A percentile compares a stretch with the other conserved stretches of the same genome.
phyloP scores from a whole-genome alignment of 768 basidiomycete species.

The Leccinellum rugosiceps region DNA sequence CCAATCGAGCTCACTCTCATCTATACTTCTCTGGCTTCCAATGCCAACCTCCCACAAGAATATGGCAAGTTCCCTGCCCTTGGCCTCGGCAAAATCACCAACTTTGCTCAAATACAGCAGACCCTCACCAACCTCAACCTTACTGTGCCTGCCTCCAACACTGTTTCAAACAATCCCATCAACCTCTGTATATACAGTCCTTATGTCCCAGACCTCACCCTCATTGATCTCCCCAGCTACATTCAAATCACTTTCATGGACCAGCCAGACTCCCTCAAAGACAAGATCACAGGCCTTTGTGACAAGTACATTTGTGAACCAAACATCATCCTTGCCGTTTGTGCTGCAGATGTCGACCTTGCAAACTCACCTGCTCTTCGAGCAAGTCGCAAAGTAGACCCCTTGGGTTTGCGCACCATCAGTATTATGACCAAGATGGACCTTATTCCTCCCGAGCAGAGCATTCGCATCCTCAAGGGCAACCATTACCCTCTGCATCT shows the following conservation, averaged over 20 bases:
- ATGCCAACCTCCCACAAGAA: constrained; percentile 59
- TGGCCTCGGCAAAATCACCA: constrained; percentile 83
- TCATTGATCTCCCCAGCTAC: constrained; percentile 97
- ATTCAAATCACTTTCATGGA: constrained; percentile 93
- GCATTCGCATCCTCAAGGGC: constrained; percentile 75
- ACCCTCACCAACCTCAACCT: constrained; percentile 94
- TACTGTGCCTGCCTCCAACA: constrained; percentile 84
- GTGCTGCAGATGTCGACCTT: constrained; percentile 96
- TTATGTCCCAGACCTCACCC: constrained; percentile 92
- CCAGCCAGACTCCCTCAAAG: constrained; percentile 91
- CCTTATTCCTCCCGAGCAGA: constrained; percentile 81
- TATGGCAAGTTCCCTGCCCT: constrained; percentile 95
- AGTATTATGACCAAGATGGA: constrained; percentile 99
- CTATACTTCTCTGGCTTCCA: constrained; percentile 65
- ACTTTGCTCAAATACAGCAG: constrained; percentile 89
- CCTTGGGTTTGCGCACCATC: constrained; percentile 90
- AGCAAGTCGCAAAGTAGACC: constrained; percentile 92
- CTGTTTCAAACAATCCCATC: constrained; percentile 92
- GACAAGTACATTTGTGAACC: constrained; percentile 99
- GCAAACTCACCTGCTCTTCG: constrained; percentile 96
- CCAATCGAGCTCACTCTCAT: constrained; percentile 98
- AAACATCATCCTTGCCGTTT: constrained; percentile 96
- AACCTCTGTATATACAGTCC: constrained; percentile 96
- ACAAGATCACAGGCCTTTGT: constrained; percentile 86
- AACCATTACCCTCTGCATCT: constrained; percentile 96